These are phyloP conservation scores for Sporisorium graminicola DNA, from an alignment of 1,284 basidiomycete species.

Conservation along the genomic window DNA sequence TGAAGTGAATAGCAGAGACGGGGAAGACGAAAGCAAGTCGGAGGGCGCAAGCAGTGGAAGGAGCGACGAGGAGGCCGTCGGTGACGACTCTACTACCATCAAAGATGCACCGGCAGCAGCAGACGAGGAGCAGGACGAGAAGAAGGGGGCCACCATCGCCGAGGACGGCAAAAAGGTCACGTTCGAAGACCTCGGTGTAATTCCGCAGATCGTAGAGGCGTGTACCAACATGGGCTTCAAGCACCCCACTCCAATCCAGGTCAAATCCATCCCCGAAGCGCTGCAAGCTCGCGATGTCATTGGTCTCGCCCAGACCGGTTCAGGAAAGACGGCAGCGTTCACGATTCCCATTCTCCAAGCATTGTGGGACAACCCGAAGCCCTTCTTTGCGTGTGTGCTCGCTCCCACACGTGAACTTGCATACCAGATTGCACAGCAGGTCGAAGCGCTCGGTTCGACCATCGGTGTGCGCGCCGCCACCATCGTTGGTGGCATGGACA, in stretches of 20 bases:
- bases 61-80: conserved; percentile 3
- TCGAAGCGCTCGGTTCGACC: conserved; percentile 86
- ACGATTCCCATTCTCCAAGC: conserved; percentile 95
- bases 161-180: conserved; percentile 61
- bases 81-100: background rate
- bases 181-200: conserved; percentile 81
- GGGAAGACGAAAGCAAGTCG: conserved; percentile 7
- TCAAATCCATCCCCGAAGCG: conserved; percentile 88
- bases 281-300: conserved; percentile 94
- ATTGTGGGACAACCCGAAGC: conserved; percentile 94
- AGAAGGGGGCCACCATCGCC: conserved; percentile 29
- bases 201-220: conserved; percentile 87
- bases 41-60: conserved; percentile 9
- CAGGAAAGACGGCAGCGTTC: conserved; percentile 98
- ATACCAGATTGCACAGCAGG: conserved; percentile 98
- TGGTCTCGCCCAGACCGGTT: conserved; percentile 95
- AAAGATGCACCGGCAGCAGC: background rate
- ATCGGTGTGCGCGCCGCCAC: conserved; percentile 84
- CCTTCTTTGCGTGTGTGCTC: conserved; percentile 91
- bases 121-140: conserved; percentile 28
- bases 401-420: conserved; percentile 97
- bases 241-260: conserved; percentile 91
- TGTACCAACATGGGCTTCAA: conserved; percentile 86
- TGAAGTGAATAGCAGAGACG: conserved; percentile 11
- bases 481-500: conserved; percentile 95